Evolutionary conservation across 2,329 filamentous ascomycete species (phyloP).

Genomic region (Sporothrix pallida): DNA sequence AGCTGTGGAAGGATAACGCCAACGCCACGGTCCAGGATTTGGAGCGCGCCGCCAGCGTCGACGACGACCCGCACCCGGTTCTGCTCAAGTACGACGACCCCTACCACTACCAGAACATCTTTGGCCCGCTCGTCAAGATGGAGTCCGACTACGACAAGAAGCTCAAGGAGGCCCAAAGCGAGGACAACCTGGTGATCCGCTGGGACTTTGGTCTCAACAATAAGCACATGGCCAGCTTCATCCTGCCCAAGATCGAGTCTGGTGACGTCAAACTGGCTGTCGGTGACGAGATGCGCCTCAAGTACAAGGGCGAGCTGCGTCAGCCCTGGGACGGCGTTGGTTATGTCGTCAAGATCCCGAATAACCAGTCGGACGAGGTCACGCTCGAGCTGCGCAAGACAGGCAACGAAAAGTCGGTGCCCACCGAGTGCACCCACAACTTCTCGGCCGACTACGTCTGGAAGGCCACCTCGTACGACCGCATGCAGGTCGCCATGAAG

Average conservation of each 20-base stretch:
- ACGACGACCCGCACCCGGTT: conserved; percentile 93
- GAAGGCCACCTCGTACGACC: conserved; percentile 99
- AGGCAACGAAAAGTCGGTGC: conserved; percentile 93
- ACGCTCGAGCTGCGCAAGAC: conserved; percentile 93
- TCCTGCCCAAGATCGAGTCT: conserved; percentile 94
- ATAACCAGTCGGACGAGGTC: conserved; percentile 98
- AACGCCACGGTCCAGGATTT: conserved; percentile 87
- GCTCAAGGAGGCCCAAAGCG: conserved; percentile 95
- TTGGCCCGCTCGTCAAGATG: conserved; percentile 97
- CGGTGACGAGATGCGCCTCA: conserved; percentile 96
- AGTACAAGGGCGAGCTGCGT: conserved; percentile 93
- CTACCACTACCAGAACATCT: conserved; percentile 98
- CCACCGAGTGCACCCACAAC: conserved; percentile 94
- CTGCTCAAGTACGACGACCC: conserved; percentile 94
- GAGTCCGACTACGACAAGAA: conserved; percentile 99
- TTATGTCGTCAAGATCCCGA: conserved; percentile 99
- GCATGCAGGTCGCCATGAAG: conserved; percentile 99
- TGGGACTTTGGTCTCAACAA: conserved; percentile 97
- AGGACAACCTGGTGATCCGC: conserved; percentile 90
- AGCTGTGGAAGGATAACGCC: conserved; percentile 97
- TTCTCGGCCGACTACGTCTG: conserved; percentile 99
- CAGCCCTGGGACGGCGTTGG: conserved; percentile 96
- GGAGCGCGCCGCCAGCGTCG: conserved; percentile 87
- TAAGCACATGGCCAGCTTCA: conserved; percentile 94
- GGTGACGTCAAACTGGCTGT: conserved; percentile 98